These are phyloP conservation scores for Marasmius fiardii DNA, from an alignment of 1,284 basidiomycete genomes.

Conservation along the genomic window DNA sequence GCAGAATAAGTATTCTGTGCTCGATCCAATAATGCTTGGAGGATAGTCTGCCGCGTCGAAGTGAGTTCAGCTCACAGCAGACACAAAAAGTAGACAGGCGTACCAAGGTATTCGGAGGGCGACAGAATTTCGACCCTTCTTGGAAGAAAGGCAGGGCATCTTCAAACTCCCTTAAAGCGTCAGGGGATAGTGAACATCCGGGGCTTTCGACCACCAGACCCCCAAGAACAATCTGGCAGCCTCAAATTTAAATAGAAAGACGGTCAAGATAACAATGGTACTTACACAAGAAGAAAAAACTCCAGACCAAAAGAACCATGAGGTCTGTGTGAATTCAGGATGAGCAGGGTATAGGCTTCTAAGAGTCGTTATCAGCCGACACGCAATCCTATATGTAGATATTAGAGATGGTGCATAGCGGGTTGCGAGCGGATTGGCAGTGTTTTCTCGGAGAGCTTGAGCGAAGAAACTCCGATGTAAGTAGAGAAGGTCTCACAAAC, in stretches of 20 bases:
- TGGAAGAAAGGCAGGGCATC: constrained; percentile 36
- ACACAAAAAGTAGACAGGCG: not conserved
- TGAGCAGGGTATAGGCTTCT: constrained; percentile 35
- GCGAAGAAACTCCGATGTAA: constrained; percentile 51
- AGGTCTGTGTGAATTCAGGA: constrained; percentile 28
- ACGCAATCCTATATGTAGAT: constrained; percentile 42
- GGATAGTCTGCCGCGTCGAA: constrained; percentile 16
- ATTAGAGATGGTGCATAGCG: constrained; percentile 45
- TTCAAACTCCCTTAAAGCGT: constrained; percentile 39
- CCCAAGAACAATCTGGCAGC: constrained; percentile 40
- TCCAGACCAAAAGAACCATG: constrained; percentile 53
- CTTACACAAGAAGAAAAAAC: constrained; percentile 48
- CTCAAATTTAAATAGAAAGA: not conserved
- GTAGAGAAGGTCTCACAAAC: constrained; percentile 40
- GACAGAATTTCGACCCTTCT: constrained; percentile 35
- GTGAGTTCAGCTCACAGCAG: not conserved
- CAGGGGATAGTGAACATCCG: constrained; percentile 35
- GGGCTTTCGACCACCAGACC: constrained; percentile 45
- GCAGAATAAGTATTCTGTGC: not conserved
- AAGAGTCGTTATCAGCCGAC: constrained; percentile 37
- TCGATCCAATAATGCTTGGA: constrained; percentile 11
- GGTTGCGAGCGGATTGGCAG: constrained; percentile 39
- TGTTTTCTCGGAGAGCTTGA: constrained; percentile 39
- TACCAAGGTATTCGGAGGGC: constrained; percentile 39
- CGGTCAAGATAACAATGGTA: constrained; percentile 5